A percentile compares a stretch with the other conserved stretches of the same genome.
These are phyloP conservation scores for Pogostemon cablin DNA, from an alignment of 257 asterid species.

Conservation along the genomic window DNA sequence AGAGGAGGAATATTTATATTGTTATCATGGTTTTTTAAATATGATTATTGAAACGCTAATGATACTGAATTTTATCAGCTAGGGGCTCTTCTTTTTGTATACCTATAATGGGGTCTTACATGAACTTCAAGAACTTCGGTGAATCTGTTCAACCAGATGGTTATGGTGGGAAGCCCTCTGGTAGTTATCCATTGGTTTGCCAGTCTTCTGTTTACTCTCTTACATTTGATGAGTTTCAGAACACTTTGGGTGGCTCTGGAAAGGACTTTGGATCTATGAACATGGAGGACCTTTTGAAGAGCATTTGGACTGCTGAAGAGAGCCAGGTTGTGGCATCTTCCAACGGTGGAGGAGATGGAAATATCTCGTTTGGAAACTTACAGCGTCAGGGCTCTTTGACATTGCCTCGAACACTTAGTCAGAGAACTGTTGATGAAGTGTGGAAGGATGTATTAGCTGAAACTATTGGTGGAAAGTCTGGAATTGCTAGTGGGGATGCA, in stretches of 20 bases:
- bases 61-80: constrained; percentile 37
- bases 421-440: constrained; percentile 83
- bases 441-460: constrained; percentile 78
- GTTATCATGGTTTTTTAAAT: constrained; percentile 7
- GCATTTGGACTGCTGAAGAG: constrained; percentile 90
- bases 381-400: constrained; percentile 88
- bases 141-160: constrained; percentile 54
- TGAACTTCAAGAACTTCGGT: constrained; percentile 74
- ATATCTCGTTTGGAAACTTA: constrained; percentile 52
- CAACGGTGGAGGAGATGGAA: constrained; percentile 45
- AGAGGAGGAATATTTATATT: constrained; percentile 10
- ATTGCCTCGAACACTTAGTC: constrained; percentile 86
- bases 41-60: constrained; percentile 30
- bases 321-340: constrained; percentile 50
- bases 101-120: constrained; percentile 66
- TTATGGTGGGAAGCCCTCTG: constrained; percentile 48
- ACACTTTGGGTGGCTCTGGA: constrained; percentile 69
- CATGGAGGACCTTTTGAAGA: constrained; percentile 90
- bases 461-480: constrained; percentile 44
- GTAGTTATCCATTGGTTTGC: constrained; percentile 57
- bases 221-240: constrained; percentile 90
- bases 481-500: constrained; percentile 39
- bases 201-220: constrained; percentile 78
- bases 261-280: constrained; percentile 92
- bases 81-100: constrained; percentile 35